A percentile compares a stretch with the other conserved stretches of the same genome.
Conservation (phyloP, 139 green algal genomes). For the Medakamo hakoo region DNA sequence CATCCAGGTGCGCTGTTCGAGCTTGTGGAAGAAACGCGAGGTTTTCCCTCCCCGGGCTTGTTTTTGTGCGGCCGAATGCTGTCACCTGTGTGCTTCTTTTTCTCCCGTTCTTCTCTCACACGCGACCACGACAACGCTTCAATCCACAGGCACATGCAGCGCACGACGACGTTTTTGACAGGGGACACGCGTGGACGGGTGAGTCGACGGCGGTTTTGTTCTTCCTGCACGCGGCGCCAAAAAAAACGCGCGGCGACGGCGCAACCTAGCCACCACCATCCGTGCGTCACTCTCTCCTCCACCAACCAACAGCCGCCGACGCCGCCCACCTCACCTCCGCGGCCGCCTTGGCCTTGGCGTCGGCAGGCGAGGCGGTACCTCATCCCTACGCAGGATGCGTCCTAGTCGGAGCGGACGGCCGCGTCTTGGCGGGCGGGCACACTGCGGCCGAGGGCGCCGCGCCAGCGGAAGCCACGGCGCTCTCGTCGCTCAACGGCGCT, state of each 20-base stretch:
- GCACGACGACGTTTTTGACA: too few species aligned
- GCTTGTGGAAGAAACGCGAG: too few species aligned
- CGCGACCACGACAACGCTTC: too few species aligned
- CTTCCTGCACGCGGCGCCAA: too few species aligned
- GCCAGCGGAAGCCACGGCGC: not conserved
- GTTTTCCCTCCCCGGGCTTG: too few species aligned
- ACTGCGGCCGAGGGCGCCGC: not conserved
- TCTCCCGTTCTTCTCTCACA: too few species aligned
- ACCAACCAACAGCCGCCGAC: not conserved
- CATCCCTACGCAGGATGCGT: not conserved
- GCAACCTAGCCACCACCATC: not conserved
- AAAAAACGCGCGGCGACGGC: not conserved
- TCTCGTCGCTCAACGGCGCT: conserved; percentile 9
- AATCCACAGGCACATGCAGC: too few species aligned
- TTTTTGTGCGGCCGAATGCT: too few species aligned
- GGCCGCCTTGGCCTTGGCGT: not conserved
- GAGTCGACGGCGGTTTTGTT: too few species aligned
- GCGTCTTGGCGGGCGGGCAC: not conserved
- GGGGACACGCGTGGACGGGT: too few species aligned
- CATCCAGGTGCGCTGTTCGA: too few species aligned
- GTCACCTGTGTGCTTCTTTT: too few species aligned
- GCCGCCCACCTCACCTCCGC: not conserved
- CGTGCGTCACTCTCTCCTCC: not conserved
- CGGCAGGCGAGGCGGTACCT: not conserved
- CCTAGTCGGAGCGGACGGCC: not conserved